Base-by-base conservation (phyloP, 257 asterid genomes). In the Nicotiana paniculata region DNA sequence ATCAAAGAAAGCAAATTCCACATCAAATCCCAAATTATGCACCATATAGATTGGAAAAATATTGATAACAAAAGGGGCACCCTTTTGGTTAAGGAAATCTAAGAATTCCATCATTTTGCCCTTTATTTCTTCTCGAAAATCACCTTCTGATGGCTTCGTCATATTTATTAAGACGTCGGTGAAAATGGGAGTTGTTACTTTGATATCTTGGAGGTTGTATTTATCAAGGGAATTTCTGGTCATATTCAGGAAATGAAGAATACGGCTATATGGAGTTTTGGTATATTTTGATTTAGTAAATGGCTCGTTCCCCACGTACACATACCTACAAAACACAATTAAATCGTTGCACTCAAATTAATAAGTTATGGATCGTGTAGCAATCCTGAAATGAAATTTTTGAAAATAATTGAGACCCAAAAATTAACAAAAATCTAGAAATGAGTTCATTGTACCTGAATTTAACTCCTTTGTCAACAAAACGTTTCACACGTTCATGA, bases 91-190 rank as follows among this genome's bases (percentile, higher is more conserved):
- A 35, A 84, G 21, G 48, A 37, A 9, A 1, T 30, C 30, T 9
- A 86, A 68, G 1, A 24, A 5, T 4, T 7, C 48, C 0, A 0
- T 1, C 80, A 91, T 15, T 11, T 35, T 63, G 0, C 48, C 87
- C 84, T 30, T 84, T 76, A 87, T 16, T 1, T 82, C 86, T 32
- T 78, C 84, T 0, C 1, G 1, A 54, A 89, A 89, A 4, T 91
- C 95, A 9, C 88, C 88, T 3, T 87, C 83, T 0, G 95, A 91
- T 15, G 95, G 95, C 2, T 35, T 88, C 0, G 67, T 24, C 6
- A 79, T 4, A 61, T 83, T 86, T 37, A 81, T 8, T 16, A 82
- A 3, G 0, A 3, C 2, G 2, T 62, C 55, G 4, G 48, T 48
- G 63, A 12, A 2, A 61, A 80, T 74, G 2, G 80, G 28, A 24